phyloP scores from a whole-genome alignment of 116 monocot genomes.

The Iris pallida region DNA sequence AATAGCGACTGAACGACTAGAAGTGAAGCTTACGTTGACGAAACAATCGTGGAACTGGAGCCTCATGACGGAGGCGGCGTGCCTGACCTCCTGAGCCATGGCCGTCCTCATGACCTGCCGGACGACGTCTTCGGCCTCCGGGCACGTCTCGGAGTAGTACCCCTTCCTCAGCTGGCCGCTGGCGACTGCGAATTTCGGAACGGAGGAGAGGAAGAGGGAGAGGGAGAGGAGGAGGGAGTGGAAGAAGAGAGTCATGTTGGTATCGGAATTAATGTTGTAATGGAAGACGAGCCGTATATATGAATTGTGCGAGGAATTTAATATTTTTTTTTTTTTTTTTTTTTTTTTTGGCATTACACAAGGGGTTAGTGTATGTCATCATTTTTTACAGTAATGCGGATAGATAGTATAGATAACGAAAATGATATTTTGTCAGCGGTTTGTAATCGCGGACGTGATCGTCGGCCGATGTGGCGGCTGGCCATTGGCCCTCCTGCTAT shows the following conservation, averaged over 20 bases:
- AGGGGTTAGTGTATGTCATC: no score
- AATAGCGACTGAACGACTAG: no score
- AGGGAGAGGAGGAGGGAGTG: slow-evolving; percentile 3
- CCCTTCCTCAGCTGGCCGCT: slow-evolving; percentile 14
- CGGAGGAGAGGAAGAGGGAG: slow-evolving; percentile 5
- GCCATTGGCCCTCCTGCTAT: no score
- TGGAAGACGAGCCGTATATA: neutral
- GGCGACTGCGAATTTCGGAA: neutral
- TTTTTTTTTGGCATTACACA: no score
- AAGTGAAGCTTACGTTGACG: slow-evolving; percentile 47
- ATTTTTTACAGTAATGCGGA: no score
- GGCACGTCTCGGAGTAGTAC: slow-evolving; percentile 65
- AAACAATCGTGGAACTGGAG: slow-evolving; percentile 95
- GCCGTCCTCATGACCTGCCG: slow-evolving; percentile 36
- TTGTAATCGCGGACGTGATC: no score
- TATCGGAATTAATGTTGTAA: no score
- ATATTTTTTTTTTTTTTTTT: no score
- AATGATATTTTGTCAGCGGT: no score
- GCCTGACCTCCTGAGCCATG: slow-evolving; percentile 52
- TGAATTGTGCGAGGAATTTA: no score
- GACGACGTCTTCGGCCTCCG: slow-evolving; percentile 51
- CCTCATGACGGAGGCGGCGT: slow-evolving; percentile 76
- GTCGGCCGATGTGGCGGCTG: no score
- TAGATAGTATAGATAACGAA: no score
- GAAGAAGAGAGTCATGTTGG: slow-evolving; percentile 1